Percentiles rank a stretch among this genome's conserved stretches.
Conservation (phyloP, 2,329 filamentous ascomycete species). For the Colletotrichum viniferum region DNA sequence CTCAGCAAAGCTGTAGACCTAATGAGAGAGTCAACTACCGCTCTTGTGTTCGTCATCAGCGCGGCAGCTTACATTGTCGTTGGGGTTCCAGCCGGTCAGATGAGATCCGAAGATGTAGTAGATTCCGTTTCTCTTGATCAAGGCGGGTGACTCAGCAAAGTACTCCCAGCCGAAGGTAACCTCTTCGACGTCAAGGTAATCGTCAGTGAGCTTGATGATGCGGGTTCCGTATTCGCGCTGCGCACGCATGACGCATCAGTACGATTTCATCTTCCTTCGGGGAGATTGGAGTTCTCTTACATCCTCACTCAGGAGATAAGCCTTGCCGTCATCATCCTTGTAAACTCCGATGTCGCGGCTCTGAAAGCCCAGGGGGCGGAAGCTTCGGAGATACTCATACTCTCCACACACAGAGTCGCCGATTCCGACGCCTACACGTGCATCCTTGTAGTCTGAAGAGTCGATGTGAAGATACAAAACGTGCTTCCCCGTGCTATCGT, state of each 20-base stretch:
- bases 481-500: conserved; percentile 65
- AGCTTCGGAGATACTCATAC: conserved; percentile 47
- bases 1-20: conserved; percentile 60
- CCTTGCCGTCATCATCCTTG: conserved; percentile 65
- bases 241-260: not conserved
- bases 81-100: conserved; percentile 62
- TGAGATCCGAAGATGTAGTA: conserved; percentile 71
- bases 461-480: conserved; percentile 76
- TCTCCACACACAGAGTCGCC: conserved; percentile 63
- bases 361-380: conserved; percentile 34
- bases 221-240: conserved; percentile 33
- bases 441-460: conserved; percentile 63
- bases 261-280: not conserved
- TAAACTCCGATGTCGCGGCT: conserved; percentile 65
- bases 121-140: conserved; percentile 62
- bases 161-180: conserved; percentile 57
- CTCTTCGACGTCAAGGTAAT: conserved; percentile 58
- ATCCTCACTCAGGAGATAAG: conserved; percentile 67
- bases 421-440: conserved; percentile 68
- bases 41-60: not conserved
- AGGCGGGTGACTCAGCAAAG: conserved; percentile 65
- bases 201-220: conserved; percentile 59
- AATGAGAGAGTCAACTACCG: not conserved
- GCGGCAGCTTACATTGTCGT: conserved; percentile 58
- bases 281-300: conserved; percentile 37